Conservation (phyloP, 176 grass and related monocot genomes). For the Lolium perenne region DNA sequence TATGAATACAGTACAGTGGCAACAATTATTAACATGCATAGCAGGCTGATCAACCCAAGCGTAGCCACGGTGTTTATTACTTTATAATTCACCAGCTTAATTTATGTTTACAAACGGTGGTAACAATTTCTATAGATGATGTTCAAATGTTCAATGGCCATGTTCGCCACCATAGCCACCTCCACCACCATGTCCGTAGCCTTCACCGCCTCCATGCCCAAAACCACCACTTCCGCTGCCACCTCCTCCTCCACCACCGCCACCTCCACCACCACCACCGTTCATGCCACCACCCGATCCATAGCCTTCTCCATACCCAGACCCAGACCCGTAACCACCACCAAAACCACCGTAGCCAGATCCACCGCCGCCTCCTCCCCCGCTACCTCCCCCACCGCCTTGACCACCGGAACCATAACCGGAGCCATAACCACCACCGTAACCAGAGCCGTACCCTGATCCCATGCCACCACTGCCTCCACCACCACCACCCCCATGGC, state of each 20-base stretch:
- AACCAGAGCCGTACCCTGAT: not conserved
- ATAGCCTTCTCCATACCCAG: constrained; percentile 8
- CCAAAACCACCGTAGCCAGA: not conserved
- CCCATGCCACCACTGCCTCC: not conserved
- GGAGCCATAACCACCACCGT: not conserved
- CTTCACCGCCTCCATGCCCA: not conserved
- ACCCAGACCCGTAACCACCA: not conserved
- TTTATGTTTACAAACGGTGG: not conserved
- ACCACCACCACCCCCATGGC: not conserved
- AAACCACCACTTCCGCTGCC: not conserved
- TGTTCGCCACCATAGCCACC: not conserved
- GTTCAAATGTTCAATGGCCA: constrained; percentile 2
- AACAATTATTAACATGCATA: not conserved
- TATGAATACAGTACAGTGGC: not conserved
- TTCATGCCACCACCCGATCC: not conserved
- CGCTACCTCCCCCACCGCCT: not conserved
- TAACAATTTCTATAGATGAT: not conserved
- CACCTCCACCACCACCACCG: not conserved
- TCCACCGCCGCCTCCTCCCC: not conserved
- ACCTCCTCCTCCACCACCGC: not conserved
- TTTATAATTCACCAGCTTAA: not conserved
- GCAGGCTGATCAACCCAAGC: not conserved
- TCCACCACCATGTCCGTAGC: not conserved
- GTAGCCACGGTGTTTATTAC: not conserved
- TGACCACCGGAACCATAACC: not conserved